Conservation (phyloP, 2,329 filamentous ascomycete species). For the Lasiodiplodia theobromae region DNA sequence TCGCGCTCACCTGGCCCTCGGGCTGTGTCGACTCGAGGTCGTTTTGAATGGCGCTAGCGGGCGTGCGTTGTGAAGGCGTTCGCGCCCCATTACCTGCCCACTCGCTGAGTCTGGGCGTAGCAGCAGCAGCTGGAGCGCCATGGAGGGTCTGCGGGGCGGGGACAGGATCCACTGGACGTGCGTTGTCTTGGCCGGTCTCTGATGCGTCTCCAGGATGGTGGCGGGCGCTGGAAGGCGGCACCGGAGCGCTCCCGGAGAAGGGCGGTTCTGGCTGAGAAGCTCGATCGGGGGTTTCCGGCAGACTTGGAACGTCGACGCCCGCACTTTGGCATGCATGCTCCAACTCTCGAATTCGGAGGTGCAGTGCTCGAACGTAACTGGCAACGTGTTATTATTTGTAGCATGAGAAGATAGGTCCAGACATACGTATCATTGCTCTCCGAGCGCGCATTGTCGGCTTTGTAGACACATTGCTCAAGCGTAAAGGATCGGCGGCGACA, state of each 20-base stretch:
- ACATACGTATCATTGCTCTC: not conserved
- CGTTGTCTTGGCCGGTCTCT: not conserved
- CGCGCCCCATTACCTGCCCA: not conserved
- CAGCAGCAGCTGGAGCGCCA: not conserved
- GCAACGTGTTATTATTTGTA: not conserved
- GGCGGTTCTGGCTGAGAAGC: not conserved
- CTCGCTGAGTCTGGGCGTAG: not conserved
- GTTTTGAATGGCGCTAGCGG: not conserved
- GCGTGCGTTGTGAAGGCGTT: not conserved
- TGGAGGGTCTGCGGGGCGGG: not conserved
- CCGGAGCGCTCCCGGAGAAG: not conserved
- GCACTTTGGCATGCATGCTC: not conserved
- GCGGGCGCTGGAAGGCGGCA: not conserved
- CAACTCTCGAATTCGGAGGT: not conserved
- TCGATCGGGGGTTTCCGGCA: not conserved
- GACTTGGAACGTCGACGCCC: not conserved
- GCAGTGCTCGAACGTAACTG: not conserved
- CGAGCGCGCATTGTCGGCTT: not conserved
- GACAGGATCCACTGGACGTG: not conserved
- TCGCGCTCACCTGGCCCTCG: not conserved
- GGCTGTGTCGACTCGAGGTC: not conserved
- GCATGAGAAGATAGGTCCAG: not conserved
- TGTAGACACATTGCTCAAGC: slow-evolving; percentile 3
- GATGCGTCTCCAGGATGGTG: not conserved
- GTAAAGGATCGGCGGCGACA: slow-evolving; percentile 1